Percentiles rank a stretch among this genome's conserved stretches.
These are phyloP conservation scores for Fusarium solani-melongenae DNA, from an alignment of 2,329 filamentous ascomycete species.

Conservation along the genomic window DNA sequence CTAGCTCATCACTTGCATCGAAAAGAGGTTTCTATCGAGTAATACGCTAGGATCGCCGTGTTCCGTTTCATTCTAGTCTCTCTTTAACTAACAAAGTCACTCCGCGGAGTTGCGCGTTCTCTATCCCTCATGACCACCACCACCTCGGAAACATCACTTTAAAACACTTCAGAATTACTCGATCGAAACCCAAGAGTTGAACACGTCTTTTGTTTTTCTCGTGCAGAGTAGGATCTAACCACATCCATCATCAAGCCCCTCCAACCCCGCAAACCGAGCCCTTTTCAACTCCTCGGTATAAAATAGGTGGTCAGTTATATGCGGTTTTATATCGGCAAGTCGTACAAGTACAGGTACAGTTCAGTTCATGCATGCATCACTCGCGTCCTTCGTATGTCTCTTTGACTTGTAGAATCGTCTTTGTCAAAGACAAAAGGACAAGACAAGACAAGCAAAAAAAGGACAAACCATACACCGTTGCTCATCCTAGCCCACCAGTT, in stretches of 20 bases:
- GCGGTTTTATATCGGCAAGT: conserved; percentile 15
- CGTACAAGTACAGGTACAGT: conserved; percentile 33
- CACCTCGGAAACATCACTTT: not conserved
- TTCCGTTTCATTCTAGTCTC: conserved; percentile 5
- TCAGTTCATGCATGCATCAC: conserved; percentile 33
- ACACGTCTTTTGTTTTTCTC: not conserved
- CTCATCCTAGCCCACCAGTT: conserved; percentile 4
- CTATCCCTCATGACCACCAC: conserved; percentile 2
- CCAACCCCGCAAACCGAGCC: not conserved
- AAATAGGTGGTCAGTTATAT: not conserved
- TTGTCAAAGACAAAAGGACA: conserved; percentile 10
- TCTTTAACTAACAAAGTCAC: not conserved
- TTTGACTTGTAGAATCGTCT: no score
- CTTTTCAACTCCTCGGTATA: not conserved
- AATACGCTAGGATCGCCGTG: conserved; percentile 13
- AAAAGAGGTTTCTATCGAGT: conserved; percentile 30
- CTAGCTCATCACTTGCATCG: not conserved
- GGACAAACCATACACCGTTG: conserved; percentile 32
- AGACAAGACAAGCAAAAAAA: conserved; percentile 19
- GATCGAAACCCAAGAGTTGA: conserved; percentile 26
- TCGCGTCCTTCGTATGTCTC: conserved; percentile 9
- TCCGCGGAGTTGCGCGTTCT: conserved; percentile 16
- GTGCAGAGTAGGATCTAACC: conserved; percentile 17
- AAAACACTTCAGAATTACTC: conserved; percentile 15
- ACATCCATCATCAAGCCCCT: not conserved